Percentiles rank a stretch among this genome's conserved stretches.
Evolutionary conservation across 495 filamentous ascomycete species (phyloP).

Genomic region (Aspergillus ostianus): DNA sequence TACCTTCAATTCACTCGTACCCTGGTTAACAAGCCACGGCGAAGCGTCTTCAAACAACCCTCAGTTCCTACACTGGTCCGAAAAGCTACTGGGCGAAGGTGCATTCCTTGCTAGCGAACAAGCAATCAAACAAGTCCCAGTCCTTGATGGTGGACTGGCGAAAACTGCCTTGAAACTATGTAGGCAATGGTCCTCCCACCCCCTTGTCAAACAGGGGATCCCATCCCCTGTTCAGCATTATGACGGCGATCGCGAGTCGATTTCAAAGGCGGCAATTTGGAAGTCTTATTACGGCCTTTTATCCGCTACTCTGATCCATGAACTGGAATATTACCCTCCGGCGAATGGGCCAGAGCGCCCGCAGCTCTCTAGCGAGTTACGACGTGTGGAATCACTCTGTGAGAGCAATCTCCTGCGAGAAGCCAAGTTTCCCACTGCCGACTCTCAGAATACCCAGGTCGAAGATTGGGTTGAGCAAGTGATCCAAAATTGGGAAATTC

Average conservation of each 20-base stretch:
- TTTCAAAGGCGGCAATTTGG: conserved; percentile 54
- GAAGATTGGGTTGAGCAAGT: conserved; percentile 79
- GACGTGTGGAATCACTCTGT: conserved; percentile 69
- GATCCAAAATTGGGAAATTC: conserved; percentile 77
- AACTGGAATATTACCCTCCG: conserved; percentile 32
- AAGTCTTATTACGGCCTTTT: conserved; percentile 75
- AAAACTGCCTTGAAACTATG: conserved; percentile 39
- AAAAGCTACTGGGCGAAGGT: conserved; percentile 68
- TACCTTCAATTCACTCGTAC: conserved; percentile 61
- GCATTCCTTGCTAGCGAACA: conserved; percentile 63
- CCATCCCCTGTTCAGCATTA: conserved; percentile 40
- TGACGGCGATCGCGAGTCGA: conserved; percentile 20
- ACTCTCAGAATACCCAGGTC: conserved; percentile 67
- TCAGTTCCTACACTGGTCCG: conserved; percentile 73
- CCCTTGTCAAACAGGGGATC: conserved; percentile 36
- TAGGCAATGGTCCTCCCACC: conserved; percentile 42
- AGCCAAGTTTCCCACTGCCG: conserved; percentile 79
- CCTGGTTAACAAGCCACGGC: conserved; percentile 50
- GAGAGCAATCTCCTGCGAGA: conserved; percentile 71
- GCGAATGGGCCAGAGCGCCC: conserved; percentile 46
- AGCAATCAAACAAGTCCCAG: conserved; percentile 37
- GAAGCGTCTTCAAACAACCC: conserved; percentile 30
- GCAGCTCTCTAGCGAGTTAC: conserved; percentile 69
- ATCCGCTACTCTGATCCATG: conserved; percentile 53
- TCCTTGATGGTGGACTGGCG: conserved; percentile 27